Evolutionary conservation across 768 basidiomycete species (phyloP), one percentile per base, ranked within the genome.

Genomic region (Xerocomellus amylosporus): DNA sequence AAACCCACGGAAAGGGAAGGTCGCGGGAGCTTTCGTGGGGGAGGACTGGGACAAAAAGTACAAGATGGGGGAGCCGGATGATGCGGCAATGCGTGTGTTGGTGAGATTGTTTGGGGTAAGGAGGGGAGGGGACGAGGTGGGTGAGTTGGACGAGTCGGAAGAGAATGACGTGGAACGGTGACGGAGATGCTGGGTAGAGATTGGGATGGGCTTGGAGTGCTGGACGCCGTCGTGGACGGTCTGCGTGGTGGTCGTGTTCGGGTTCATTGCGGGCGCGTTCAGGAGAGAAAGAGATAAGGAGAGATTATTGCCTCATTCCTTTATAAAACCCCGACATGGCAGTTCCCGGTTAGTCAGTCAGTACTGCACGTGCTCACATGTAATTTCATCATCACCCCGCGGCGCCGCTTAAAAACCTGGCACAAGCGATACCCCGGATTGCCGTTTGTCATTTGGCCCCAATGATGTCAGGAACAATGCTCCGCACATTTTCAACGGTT

Each of bases 41-140:
- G 84, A 83, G 1, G 84, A 81, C 59, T 86, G 83, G 46, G 68
- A 69, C 39, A 89, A 67, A 70, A 87, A 86, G 67, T 86, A 85
- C 46, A 90, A 71, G 50, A 90, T 85, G 43, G 89, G 89, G 4
- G 88, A 88, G 5, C 77, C 79, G 7, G 87, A 81, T 5, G 85
- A 83, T 10, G 78, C 64, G 8, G 76, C 72, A 44, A 83, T 63
- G 42, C 75, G 76, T 3, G 79, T 75, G 2, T 74, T 71, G 12
- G 67, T 59, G 2, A 72, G 58, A 10, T 75, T 74, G 43, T 74
- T 65, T 22, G 84, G 86, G 3, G 84, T 83, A 38, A 74, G 74
- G 20, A 79, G 68, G 38, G 81, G 79, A 3, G 78, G 76, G 13
- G 81, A 74, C 2, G 85, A 81, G 53, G 75, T 76, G 41, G 80